Evolutionary conservation across 202 grass and related monocot genomes (phyloP).

Genomic region (Miscanthus sacchariflorus): DNA sequence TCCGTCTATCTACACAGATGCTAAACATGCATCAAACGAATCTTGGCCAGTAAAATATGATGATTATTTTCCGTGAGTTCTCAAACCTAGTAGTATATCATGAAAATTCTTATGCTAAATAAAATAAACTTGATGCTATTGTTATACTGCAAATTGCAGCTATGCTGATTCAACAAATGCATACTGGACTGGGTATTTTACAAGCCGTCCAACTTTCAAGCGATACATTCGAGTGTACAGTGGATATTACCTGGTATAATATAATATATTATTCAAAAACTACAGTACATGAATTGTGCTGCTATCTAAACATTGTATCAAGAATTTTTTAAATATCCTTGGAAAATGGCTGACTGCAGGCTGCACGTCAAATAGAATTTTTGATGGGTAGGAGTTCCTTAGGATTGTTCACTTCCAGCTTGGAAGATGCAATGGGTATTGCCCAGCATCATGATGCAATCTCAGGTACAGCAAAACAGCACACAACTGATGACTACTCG

Average conservation of each 20-base stretch:
- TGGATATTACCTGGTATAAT: slow-evolving; percentile 89
- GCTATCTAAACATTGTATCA: not conserved
- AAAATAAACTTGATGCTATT: not conserved
- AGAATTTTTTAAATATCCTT: not conserved
- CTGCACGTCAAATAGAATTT: slow-evolving; percentile 88
- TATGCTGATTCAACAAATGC: slow-evolving; percentile 89
- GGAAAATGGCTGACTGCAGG: slow-evolving; percentile 49
- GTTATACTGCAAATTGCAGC: slow-evolving; percentile 50
- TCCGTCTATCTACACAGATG: slow-evolving; percentile 92
- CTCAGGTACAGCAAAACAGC: slow-evolving; percentile 84
- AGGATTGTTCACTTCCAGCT: slow-evolving; percentile 71
- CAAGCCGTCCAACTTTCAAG: slow-evolving; percentile 88
- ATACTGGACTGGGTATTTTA: slow-evolving; percentile 97
- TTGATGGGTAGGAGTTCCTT: slow-evolving; percentile 47
- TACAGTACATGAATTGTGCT: not conserved
- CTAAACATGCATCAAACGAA: slow-evolving; percentile 78
- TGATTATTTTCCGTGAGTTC: slow-evolving; percentile 90
- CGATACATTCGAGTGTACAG: slow-evolving; percentile 72
- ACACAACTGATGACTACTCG: slow-evolving; percentile 88
- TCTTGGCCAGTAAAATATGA: slow-evolving; percentile 92
- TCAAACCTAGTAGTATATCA: slow-evolving; percentile 3
- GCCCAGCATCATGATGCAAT: slow-evolving; percentile 95
- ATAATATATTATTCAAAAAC: not conserved
- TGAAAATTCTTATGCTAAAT: not conserved
- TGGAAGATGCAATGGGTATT: slow-evolving; percentile 86